Base-by-base conservation (phyloP, 2,329 filamentous ascomycete species). In the Alternaria triticimaculans region DNA sequence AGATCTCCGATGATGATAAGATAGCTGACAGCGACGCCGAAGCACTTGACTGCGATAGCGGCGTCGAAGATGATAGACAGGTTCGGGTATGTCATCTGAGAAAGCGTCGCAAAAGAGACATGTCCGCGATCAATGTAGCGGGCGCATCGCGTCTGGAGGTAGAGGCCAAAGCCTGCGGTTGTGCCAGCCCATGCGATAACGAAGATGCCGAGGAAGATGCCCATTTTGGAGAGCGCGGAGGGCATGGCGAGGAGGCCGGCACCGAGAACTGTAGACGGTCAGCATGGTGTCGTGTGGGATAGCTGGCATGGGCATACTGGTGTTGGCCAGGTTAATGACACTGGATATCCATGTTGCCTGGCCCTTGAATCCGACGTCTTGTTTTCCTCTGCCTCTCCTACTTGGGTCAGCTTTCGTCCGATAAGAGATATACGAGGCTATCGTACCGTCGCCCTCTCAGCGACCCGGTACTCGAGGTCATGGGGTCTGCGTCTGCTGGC, bases 1-100 rank as follows among this genome's bases (percentile, higher is more conserved):
- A 99, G 84, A 79, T 99, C 96, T 55, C 96, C 96, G 72, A 99
- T 98, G 75, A 99, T 98, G 76, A 99, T 99, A 73, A 99, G 88
- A 82, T 99, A 99, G 73, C 94, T 97, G 63, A 98, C 93, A 21
- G 92, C 96, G 10, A 99, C 96, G 41, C 96, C 96, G 78, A 99
- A 99, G 81, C 96, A 99, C 80, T 99, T 99, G 76, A 99, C 89
- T 12, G 95, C 94, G 77, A 99, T 99, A 6, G 96, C 96, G 7
- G 91, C 90, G 81, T 99, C 96, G 79, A 99, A 99, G 49, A 98
- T 86, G 50, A 99, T 93, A 9, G 96, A 93, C 3, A 95, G 94
- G 78, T 97, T 97, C 2, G 96, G 96, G 75, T 98, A 99, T 6
- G 96, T 98, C 67, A 99, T 88, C 80, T 99, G 95, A 14, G 94